Evolutionary conservation across 345 rosid species (phyloP).

Genomic region (Diplotaxis tenuifolia): DNA sequence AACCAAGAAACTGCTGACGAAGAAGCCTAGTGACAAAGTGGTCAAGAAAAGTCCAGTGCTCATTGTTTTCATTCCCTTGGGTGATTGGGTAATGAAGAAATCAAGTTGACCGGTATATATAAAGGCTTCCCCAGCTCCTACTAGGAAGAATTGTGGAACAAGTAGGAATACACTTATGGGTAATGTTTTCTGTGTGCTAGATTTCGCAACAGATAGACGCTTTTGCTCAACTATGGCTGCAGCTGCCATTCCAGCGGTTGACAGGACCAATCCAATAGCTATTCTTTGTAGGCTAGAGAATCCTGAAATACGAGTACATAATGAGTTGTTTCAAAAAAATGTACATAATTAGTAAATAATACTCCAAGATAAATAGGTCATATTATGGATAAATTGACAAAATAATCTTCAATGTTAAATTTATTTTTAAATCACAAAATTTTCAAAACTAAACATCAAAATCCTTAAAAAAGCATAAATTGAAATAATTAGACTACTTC

Average conservation of each 20-base stretch:
- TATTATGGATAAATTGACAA: neutral
- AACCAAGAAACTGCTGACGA: conserved; percentile 59
- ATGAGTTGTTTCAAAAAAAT: too few species aligned
- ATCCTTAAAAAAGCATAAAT: neutral
- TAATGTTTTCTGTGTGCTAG: conserved; percentile 29
- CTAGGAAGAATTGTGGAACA: conserved; percentile 62
- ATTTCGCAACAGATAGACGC: conserved; percentile 41
- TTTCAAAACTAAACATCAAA: neutral
- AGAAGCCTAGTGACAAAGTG: conserved; percentile 62
- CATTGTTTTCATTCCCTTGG: conserved; percentile 70
- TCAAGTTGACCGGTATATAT: conserved; percentile 73
- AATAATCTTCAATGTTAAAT: neutral
- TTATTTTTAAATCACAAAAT: too few species aligned
- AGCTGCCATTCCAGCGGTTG: conserved; percentile 55
- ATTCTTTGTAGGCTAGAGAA: conserved; percentile 59
- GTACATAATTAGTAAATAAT: neutral
- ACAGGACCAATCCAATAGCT: conserved; percentile 59
- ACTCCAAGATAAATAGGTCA: neutral
- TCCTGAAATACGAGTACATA: conserved; percentile 36
- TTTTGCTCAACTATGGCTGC: conserved; percentile 53
- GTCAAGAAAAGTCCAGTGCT: conserved; percentile 67
- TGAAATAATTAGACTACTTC: too few species aligned
- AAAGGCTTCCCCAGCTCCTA: conserved; percentile 66
- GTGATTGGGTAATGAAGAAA: conserved; percentile 67
- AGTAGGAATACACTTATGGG: conserved; percentile 54